phyloP scores from a whole-genome alignment of 2,329 filamentous ascomycete genomes.

The Paraphoma sp. region DNA sequence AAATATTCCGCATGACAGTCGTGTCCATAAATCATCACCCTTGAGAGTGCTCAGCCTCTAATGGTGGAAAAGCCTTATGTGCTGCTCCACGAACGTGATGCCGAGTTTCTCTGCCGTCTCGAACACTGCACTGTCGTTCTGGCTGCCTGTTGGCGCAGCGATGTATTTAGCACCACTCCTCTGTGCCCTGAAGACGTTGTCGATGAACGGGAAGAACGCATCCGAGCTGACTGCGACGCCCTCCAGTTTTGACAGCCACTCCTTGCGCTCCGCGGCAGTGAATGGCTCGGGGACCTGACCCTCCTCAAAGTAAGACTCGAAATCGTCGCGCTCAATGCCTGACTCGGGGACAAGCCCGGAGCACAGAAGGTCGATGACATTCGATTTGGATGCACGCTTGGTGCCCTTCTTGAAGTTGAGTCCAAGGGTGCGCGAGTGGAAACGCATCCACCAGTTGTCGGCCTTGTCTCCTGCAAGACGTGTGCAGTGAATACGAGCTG shows the following conservation, averaged over 20 bases:
- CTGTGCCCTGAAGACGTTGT: constrained; percentile 93
- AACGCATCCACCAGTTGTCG: constrained; percentile 99
- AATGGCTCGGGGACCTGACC: constrained; percentile 75
- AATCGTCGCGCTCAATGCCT: constrained; percentile 83
- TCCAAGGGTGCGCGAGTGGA: constrained; percentile 85
- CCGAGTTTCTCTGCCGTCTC: constrained; percentile 89
- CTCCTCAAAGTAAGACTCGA: constrained; percentile 88
- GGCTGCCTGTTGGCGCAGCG: constrained; percentile 88
- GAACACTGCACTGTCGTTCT: constrained; percentile 82
- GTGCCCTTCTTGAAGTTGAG: constrained; percentile 98
- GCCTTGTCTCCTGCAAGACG: constrained; percentile 96
- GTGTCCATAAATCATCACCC: neutral
- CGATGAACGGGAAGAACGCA: constrained; percentile 98
- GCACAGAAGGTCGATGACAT: constrained; percentile 94
- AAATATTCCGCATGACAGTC: constrained; percentile 9
- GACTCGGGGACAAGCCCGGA: constrained; percentile 85
- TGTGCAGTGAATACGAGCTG: constrained; percentile 92
- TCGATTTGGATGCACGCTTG: constrained; percentile 97
- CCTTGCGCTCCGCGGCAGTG: constrained; percentile 80
- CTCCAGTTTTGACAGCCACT: constrained; percentile 82
- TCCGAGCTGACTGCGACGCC: constrained; percentile 90
- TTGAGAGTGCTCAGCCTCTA: constrained; percentile 52
- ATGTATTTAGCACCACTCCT: constrained; percentile 95
- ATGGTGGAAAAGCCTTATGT: constrained; percentile 92
- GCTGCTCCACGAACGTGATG: constrained; percentile 96